A percentile compares a stretch with the other conserved stretches of the same genome.
phyloP scores from a whole-genome alignment of 2,329 filamentous ascomycete species.

The Aspergillus niger region DNA sequence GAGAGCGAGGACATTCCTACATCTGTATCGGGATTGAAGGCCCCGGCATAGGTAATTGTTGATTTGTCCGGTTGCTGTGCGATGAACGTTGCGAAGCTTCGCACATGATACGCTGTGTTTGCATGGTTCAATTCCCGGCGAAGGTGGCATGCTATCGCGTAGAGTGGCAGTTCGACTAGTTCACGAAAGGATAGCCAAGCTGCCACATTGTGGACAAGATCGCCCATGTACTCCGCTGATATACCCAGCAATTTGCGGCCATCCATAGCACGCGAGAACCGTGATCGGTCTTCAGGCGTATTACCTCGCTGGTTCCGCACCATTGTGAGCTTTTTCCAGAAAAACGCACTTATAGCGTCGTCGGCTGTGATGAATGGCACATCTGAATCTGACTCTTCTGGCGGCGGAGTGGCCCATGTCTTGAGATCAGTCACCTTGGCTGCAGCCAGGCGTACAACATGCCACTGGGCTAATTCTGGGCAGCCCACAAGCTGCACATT shows the following conservation, averaged over 20 bases:
- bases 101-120: constrained; percentile 3
- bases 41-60: constrained; percentile 1
- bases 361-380: constrained; percentile 5
- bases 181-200: background rate
- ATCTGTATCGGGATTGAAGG: constrained; percentile 2
- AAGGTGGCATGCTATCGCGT: background rate
- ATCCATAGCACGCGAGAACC: constrained; percentile 11
- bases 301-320: background rate
- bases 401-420: background rate
- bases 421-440: background rate
- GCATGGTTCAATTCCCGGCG: background rate
- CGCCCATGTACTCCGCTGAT: constrained; percentile 10
- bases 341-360: constrained; percentile 12
- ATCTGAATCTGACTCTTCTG: background rate
- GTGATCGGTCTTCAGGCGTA: background rate
- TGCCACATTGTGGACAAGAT: constrained; percentile 5
- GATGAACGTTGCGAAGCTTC: constrained; percentile 16
- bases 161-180: background rate
- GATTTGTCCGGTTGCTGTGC: constrained; percentile 8
- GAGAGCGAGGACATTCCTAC: background rate
- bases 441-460: background rate
- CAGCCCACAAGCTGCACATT: no score
- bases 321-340: constrained; percentile 9
- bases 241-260: constrained; percentile 8
- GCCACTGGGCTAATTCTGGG: background rate